Evolutionary conservation across 2,329 filamentous ascomycete species (phyloP), one percentile per base, ranked within the genome.

Genomic region (Phoma sp.): DNA sequence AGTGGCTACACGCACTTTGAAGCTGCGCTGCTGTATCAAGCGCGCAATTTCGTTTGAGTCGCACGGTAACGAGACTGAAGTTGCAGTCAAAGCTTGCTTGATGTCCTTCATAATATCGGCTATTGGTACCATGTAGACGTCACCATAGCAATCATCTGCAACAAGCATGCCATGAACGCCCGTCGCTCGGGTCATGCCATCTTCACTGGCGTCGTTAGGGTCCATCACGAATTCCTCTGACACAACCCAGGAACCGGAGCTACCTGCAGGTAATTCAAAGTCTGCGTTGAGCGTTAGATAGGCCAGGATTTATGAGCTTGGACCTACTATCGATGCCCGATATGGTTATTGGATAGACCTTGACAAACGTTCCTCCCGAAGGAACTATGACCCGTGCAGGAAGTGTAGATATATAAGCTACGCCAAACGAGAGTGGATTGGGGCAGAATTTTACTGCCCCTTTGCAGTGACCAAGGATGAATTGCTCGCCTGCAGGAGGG

Each of bases 121-220:
- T 11, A 57, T 18, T 14, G 53, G 56, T 6, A 59, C 25, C n/a
- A 59, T 42, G 25, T 50, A 57, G 11, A 57, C 17, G 14, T 47
- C 42, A 25, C 37, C 53, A 14, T 50, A 34, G 6, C 34, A 5
- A 46, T 59, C 59, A 21, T 50, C 42, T 6, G 59, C 59, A 11
- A 53, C 37, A 11, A 57, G 12, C 7, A 47, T 37, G 4, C 59
- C 53, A 30, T 43, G 46, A 7, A 56, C 36, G 7, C 33, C 30
- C 7, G 6, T 17, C 25, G n/a, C 14, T 3, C 12, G 17, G 17
- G 18, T 37, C 18, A 37, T 9, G 34, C 17, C 20, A 9, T 23
- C n/a, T 23, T 12, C 10, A 23, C 32, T 34, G 14, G n/a, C n/a
- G n/a, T n/a, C n/a, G n/a, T n/a, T n/a, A n/a, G n/a, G n/a, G n/a